phyloP scores from a whole-genome alignment of 768 basidiomycete species.

The Boletus subparvulus region DNA sequence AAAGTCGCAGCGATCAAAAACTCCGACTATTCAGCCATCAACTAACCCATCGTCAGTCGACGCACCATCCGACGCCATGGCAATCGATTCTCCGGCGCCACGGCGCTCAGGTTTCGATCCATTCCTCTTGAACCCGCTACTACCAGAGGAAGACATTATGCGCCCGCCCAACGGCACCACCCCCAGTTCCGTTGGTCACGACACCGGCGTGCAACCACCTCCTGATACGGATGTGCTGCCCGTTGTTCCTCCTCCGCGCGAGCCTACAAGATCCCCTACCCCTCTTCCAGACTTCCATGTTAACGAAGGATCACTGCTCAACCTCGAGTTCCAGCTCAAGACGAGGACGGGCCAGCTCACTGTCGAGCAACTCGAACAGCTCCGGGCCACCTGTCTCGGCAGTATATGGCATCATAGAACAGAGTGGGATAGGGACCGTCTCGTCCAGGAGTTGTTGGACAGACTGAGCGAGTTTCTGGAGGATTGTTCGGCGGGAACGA shows the following conservation, averaged over 20 bases:
- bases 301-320: slow-evolving; percentile 46
- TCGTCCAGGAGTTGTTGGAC: slow-evolving; percentile 58
- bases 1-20: slow-evolving; percentile 33
- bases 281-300: slow-evolving; percentile 79
- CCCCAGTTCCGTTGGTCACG: no score
- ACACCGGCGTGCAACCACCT: slow-evolving; percentile 1
- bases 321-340: slow-evolving; percentile 51
- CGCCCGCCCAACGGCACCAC: no score
- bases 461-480: slow-evolving; percentile 64
- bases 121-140: slow-evolving; percentile 52
- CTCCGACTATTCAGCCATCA: slow-evolving; percentile 12
- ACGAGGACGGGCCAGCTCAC: slow-evolving; percentile 59
- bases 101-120: slow-evolving; percentile 49
- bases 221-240: slow-evolving; percentile 22
- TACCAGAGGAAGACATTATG: slow-evolving; percentile 26
- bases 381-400: slow-evolving; percentile 80
- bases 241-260: slow-evolving; percentile 24
- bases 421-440: slow-evolving; percentile 77
- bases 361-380: slow-evolving; percentile 91
- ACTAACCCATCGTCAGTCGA: background rate
- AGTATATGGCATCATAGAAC: slow-evolving; percentile 78
- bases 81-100: slow-evolving; percentile 36
- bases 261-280: slow-evolving; percentile 61
- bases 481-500: slow-evolving; percentile 47
- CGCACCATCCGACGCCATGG: slow-evolving; percentile 31